A percentile compares a stretch with the other conserved stretches of the same genome.
phyloP scores from a whole-genome alignment of 148 eudicot genomes.

The Fallopia convolvulus region DNA sequence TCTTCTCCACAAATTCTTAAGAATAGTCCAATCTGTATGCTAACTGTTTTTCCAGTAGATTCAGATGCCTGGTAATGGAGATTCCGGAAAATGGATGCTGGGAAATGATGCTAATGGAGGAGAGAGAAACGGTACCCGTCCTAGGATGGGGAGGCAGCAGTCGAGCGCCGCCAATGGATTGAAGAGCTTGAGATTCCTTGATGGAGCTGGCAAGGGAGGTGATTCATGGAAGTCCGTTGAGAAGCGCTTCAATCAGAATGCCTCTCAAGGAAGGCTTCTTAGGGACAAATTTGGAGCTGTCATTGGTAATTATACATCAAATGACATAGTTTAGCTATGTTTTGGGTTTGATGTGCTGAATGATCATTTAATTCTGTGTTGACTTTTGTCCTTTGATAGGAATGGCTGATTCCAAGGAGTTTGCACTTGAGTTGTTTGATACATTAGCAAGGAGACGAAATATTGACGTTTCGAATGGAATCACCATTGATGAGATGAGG shows the following conservation, averaged over 20 bases:
- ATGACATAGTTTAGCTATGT: background rate
- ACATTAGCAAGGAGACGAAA: conserved; percentile 70
- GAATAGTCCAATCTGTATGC: background rate
- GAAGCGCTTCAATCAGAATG: conserved; percentile 44
- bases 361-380: background rate
- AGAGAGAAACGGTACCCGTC: background rate
- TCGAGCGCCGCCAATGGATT: conserved; percentile 66
- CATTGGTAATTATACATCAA: conserved; percentile 48
- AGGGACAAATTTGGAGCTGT: conserved; percentile 69
- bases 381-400: conserved; percentile 30
- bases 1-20: background rate
- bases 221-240: conserved; percentile 70
- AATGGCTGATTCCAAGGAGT: conserved; percentile 72
- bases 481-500: conserved; percentile 48
- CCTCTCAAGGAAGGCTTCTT: conserved; percentile 44
- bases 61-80: conserved; percentile 18
- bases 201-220: conserved; percentile 65
- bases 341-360: too few species aligned
- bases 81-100: conserved; percentile 22
- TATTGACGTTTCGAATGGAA: conserved; percentile 52
- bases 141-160: conserved; percentile 35
- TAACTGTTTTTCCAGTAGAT: background rate
- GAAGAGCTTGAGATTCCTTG: conserved; percentile 61
- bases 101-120: background rate
- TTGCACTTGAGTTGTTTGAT: conserved; percentile 67